These are phyloP conservation scores for Cordyceps cicadae DNA, from an alignment of 2,329 filamentous ascomycete species.

Conservation along the genomic window DNA sequence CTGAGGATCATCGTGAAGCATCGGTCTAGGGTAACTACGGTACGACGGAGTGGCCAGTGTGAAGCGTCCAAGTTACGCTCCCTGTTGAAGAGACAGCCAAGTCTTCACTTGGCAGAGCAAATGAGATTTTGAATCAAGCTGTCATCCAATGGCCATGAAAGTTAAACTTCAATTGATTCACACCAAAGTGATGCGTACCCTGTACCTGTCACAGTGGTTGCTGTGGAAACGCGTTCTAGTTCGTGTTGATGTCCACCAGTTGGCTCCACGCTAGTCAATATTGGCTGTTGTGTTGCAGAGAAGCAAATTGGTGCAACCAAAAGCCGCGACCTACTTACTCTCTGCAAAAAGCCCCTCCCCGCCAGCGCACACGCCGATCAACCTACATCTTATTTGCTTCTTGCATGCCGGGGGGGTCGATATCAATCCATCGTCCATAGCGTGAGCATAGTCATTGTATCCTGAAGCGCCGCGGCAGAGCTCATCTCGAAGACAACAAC, in stretches of 20 bases:
- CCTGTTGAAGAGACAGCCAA: too few species aligned
- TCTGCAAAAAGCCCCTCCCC: conserved; percentile 9
- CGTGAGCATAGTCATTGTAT: conserved; percentile 1
- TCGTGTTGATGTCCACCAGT: conserved; percentile 7
- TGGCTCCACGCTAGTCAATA: background rate
- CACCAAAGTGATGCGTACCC: too few species aligned
- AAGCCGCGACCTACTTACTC: background rate
- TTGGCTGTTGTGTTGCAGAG: conserved; percentile 4
- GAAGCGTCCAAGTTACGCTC: too few species aligned
- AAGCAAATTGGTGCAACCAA: background rate
- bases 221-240: conserved; percentile 3
- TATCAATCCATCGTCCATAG: background rate
- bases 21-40: too few species aligned
- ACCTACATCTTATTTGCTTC: conserved; percentile 5
- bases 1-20: too few species aligned
- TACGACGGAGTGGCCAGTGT: too few species aligned
- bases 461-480: background rate
- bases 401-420: background rate
- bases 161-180: background rate
- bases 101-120: too few species aligned
- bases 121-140: background rate
- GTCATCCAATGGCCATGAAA: background rate
- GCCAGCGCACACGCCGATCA: conserved; percentile 8
- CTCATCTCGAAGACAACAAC: background rate
- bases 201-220: background rate